Evolutionary conservation across 2,329 filamentous ascomycete species (phyloP).

Genomic region (Canariomyces notabilis): DNA sequence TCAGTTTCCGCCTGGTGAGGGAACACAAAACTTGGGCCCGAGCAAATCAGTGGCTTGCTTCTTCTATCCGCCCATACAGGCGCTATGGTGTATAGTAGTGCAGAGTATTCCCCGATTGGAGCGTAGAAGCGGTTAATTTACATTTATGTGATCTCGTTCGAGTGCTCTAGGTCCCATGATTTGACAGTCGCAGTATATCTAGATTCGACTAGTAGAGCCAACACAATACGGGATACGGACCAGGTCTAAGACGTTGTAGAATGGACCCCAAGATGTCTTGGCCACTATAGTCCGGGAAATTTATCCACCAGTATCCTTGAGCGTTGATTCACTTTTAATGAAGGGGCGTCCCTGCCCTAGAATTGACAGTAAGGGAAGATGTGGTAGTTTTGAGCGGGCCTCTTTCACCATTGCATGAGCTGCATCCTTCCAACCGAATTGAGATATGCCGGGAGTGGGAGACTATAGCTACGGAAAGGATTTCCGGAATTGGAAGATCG

Average conservation of each 20-base stretch:
- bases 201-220: neutral
- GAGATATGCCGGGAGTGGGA: too few relatives aligned
- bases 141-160: neutral
- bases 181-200: neutral
- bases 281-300: neutral
- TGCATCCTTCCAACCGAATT: too few relatives aligned
- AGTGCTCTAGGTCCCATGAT: neutral
- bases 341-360: neutral
- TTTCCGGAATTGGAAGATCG: too few relatives aligned
- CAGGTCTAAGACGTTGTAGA: neutral
- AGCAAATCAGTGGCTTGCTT: neutral
- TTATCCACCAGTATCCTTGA: neutral
- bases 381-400: too few relatives aligned
- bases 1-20: neutral
- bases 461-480: too few relatives aligned
- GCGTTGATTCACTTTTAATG: neutral
- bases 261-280: too few relatives aligned
- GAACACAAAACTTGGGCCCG: neutral
- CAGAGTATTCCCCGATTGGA: neutral
- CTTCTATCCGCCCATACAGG: neutral
- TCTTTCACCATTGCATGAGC: too few relatives aligned
- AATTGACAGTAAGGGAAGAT: too few relatives aligned
- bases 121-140: neutral
- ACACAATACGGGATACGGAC: too few relatives aligned
- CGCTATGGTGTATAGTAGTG: neutral